A percentile compares a stretch with the other conserved stretches of the same genome.
phyloP scores from a whole-genome alignment of 2,329 filamentous ascomycete species.

The Pleurostoma richardsiae region DNA sequence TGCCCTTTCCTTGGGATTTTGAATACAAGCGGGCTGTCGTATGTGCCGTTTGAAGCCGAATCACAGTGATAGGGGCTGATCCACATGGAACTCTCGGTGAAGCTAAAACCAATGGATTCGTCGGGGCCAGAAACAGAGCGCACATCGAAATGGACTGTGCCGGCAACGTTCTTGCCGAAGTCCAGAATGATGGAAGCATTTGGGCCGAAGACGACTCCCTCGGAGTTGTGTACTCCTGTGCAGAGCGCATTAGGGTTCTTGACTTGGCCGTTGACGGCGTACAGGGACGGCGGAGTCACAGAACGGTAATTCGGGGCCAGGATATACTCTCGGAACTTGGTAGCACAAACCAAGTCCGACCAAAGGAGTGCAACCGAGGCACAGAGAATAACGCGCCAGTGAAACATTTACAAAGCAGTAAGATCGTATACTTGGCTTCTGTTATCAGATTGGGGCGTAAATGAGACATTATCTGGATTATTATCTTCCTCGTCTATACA shows the following conservation, averaged over 20 bases:
- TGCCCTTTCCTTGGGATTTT: neutral
- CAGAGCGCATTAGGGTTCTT: slow-evolving; percentile 13
- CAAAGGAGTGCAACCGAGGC: no score
- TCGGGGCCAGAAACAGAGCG: slow-evolving; percentile 12
- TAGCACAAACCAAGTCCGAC: no score
- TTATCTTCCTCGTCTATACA: no score
- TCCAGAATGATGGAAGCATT: slow-evolving; percentile 29
- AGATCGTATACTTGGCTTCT: no score
- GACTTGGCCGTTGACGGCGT: slow-evolving; percentile 10
- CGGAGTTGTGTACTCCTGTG: slow-evolving; percentile 8
- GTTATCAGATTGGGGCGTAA: no score
- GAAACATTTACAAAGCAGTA: no score
- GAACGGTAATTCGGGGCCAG: slow-evolving; percentile 11
- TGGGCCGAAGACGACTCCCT: slow-evolving; percentile 1
- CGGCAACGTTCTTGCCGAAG: slow-evolving; percentile 30
- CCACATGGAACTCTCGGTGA: slow-evolving; percentile 36
- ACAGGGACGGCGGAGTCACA: slow-evolving; percentile 8
- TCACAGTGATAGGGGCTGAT: slow-evolving; percentile 39
- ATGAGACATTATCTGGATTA: no score
- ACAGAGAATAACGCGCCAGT: no score
- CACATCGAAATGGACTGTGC: slow-evolving; percentile 27
- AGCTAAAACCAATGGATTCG: slow-evolving; percentile 30
- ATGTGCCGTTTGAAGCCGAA: slow-evolving; percentile 14
- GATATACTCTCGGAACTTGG: slow-evolving; percentile 9
- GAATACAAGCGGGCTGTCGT: slow-evolving; percentile 5